Evolutionary conservation across 129 eudicot genomes (phyloP).

Genomic region (Arctium lappa): DNA sequence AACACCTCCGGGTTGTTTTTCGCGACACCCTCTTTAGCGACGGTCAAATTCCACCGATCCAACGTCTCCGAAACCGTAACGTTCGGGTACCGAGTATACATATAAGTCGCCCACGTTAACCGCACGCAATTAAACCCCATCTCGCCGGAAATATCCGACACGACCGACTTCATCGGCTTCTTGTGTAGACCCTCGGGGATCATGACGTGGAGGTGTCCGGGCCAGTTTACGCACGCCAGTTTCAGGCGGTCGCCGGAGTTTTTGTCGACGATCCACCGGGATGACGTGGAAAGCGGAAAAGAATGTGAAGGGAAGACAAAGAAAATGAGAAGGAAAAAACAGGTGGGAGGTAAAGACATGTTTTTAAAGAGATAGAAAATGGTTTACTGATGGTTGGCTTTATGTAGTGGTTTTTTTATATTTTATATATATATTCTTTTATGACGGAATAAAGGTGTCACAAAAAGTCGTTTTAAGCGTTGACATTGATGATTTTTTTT

Average conservation of each 20-base stretch:
- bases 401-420: constrained; percentile 9
- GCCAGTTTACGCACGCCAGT: constrained; percentile 68
- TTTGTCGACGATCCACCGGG: constrained; percentile 65
- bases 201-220: constrained; percentile 66
- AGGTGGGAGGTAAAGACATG: constrained; percentile 18
- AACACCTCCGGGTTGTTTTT: constrained; percentile 47
- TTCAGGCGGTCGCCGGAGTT: constrained; percentile 51
- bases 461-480: not conserved
- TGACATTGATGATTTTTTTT: not conserved
- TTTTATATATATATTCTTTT: no score
- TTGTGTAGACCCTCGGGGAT: constrained; percentile 71
- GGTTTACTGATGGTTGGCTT: not conserved
- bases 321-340: constrained; percentile 18
- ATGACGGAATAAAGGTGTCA: not conserved
- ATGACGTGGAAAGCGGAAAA: constrained; percentile 52
- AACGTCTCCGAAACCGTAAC: constrained; percentile 49
- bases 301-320: constrained; percentile 27
- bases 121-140: constrained; percentile 75
- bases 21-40: constrained; percentile 40
- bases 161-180: constrained; percentile 48
- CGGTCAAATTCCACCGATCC: constrained; percentile 33
- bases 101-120: constrained; percentile 67
- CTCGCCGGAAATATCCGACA: constrained; percentile 11
- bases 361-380: not conserved
- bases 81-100: constrained; percentile 54